These are phyloP conservation scores for Cutaneotrichosporon cavernicola DNA, from an alignment of 1,284 basidiomycete species.

Conservation along the genomic window DNA sequence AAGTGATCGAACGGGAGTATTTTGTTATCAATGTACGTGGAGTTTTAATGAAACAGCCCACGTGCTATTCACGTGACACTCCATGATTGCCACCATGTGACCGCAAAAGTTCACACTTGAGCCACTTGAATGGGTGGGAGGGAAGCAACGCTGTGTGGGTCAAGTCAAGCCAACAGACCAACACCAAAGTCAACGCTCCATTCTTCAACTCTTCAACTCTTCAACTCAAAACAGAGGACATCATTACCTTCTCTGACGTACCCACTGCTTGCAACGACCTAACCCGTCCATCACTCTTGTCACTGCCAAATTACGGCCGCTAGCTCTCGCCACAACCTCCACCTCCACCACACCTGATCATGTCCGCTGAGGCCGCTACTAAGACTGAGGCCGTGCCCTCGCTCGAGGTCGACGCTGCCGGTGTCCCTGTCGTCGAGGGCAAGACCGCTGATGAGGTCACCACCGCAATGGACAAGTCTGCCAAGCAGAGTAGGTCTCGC, in stretches of 20 bases:
- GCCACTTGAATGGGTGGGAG: too few relatives aligned
- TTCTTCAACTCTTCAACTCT: neutral
- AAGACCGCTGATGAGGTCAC: constrained; percentile 41
- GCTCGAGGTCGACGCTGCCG: constrained; percentile 24
- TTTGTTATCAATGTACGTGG: neutral
- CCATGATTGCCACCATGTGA: neutral
- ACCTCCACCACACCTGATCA: neutral
- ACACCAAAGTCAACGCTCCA: neutral
- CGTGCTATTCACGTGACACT: neutral
- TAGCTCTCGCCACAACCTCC: neutral
- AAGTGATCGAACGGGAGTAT: neutral
- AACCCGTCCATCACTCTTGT: neutral
- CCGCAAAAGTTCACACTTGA: neutral
- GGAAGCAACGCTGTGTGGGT: too few relatives aligned
- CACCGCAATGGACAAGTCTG: constrained; percentile 33
- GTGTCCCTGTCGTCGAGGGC: constrained; percentile 37
- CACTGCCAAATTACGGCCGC: neutral
- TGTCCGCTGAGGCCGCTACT: constrained; percentile 13
- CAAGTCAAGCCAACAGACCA: too few relatives aligned
- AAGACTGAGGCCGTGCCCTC: constrained; percentile 15
- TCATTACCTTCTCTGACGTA: neutral
- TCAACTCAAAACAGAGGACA: neutral
- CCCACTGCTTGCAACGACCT: neutral
- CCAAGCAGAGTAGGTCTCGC: constrained; percentile 44
- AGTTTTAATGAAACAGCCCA: neutral